Conservation (phyloP, 2,329 filamentous ascomycete genomes). For the Tolypocladium album region DNA sequence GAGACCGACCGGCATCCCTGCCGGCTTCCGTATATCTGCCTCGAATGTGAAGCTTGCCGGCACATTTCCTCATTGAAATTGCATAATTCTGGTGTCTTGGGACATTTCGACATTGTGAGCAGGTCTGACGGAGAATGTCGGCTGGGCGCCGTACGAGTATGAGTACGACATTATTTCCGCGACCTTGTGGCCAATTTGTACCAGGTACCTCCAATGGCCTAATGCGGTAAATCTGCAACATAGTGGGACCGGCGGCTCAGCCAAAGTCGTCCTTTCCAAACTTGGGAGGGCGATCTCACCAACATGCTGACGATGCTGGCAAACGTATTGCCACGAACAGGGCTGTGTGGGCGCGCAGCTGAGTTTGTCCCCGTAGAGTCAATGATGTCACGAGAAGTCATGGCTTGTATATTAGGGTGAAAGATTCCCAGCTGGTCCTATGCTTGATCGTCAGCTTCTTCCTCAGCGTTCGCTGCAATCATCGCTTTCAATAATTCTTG, state of each 20-base stretch:
- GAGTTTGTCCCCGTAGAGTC: background rate
- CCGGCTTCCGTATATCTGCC: conserved; percentile 44
- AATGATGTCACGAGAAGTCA: background rate
- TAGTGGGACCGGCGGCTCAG: background rate
- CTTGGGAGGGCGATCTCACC: background rate
- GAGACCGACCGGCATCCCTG: conserved; percentile 60
- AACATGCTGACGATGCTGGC: background rate
- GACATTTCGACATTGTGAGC: background rate
- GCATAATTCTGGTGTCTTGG: background rate
- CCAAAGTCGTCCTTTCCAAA: background rate
- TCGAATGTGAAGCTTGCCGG: conserved; percentile 21
- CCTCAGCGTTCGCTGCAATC: background rate
- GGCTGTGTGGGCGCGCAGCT: background rate
- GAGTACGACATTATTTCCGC: too few species aligned
- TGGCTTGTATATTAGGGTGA: background rate
- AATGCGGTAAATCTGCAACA: background rate
- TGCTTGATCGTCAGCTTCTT: background rate
- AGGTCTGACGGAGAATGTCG: background rate
- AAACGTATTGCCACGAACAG: background rate
- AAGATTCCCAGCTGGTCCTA: background rate
- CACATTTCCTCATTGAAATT: background rate
- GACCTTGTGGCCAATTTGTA: background rate
- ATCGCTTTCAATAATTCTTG: background rate
- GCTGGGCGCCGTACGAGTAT: background rate
- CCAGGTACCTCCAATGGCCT: background rate